Base-by-base conservation (phyloP, 2,329 filamentous ascomycete genomes). In the Colletotrichum graminicola region DNA sequence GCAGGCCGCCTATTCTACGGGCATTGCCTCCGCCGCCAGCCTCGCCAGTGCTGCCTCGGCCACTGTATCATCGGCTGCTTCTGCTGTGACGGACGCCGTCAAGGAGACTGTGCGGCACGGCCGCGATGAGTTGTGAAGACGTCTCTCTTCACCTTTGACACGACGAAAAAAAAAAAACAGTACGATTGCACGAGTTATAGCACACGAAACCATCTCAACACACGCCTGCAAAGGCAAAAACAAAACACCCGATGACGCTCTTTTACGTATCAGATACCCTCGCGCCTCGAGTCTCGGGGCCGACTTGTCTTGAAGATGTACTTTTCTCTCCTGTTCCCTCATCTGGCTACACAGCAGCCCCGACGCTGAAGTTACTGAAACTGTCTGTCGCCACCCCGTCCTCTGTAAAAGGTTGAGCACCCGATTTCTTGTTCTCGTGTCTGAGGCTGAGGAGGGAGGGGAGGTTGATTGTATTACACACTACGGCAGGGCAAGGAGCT, bases 1-100 rank as follows among this genome's bases (percentile, higher is more conserved):
- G 16, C 88, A 89, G 67, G 91, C 88, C 3, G 92, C 90, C 0
- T 96, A 95, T 77, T 89, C 90, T 32, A 93, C 90, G 0, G 92
- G 90, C 1, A 82, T 88, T 2, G 85, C 89, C 0, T 89, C 85
- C 0, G 83, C 87, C 10, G 85, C 85, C 14, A 86, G 83, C 70
- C 72, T 81, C 23, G 80, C 79, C 18, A 82, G 78, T 55, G 82
- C 74, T 23, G 83, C 81, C 1, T 77, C 75, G 3, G 76, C 72
- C 6, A 77, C 74, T 6, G 74, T 73, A 14, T 65, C 66, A 23
- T 72, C 67, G 6, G 70, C 67, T 14, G 70, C 70, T 39, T 70
- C 70, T 34, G 67, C 67, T 18, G 84, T 82, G 3, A 83, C 82
- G 2, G 81, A 83, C n/a, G 82, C 79, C 5, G 83, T 83, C 61